These are phyloP conservation scores for Crithidia sp. DNA, from an alignment of 208 protist species.

Conservation along the genomic window DNA sequence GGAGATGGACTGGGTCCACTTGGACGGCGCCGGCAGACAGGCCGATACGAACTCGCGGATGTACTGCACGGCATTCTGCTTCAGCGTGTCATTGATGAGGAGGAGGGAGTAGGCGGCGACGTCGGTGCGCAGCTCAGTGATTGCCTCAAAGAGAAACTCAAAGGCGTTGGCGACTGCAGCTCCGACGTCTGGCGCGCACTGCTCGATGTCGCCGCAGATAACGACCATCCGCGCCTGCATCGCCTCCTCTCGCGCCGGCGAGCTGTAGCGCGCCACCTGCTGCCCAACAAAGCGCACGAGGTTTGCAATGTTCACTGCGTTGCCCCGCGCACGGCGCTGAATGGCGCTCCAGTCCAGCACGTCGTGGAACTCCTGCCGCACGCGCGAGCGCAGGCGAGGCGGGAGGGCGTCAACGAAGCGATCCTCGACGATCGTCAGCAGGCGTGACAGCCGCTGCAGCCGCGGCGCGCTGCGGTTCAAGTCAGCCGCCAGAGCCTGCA, in stretches of 20 bases:
- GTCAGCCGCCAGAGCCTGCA: constrained; percentile 50
- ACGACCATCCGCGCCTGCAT: constrained; percentile 33
- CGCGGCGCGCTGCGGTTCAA: constrained; percentile 60
- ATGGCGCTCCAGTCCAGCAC: constrained; percentile 80
- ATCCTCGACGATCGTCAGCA: constrained; percentile 62
- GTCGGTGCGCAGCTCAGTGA: constrained; percentile 63
- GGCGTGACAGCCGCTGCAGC: constrained; percentile 46
- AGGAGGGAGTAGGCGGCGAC: constrained; percentile 72
- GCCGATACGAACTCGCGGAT: constrained; percentile 72
- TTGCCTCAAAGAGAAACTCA: constrained; percentile 66
- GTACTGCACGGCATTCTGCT: constrained; percentile 66
- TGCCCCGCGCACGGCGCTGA: constrained; percentile 38
- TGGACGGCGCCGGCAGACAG: constrained; percentile 54
- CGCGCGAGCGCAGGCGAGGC: constrained; percentile 52
- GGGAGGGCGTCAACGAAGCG: constrained; percentile 72
- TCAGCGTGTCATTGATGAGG: constrained; percentile 58
- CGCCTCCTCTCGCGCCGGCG: constrained; percentile 61
- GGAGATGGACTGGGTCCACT: constrained; percentile 65
- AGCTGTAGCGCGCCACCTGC: constrained; percentile 66
- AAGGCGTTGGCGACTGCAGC: constrained; percentile 70
- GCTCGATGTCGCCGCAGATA: constrained; percentile 55
- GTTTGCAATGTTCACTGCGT: constrained; percentile 50
- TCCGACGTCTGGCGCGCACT: constrained; percentile 55
- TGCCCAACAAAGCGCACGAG: constrained; percentile 73
- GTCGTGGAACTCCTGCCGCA: constrained; percentile 77